These are phyloP conservation scores for Nothophoma quercina DNA, from an alignment of 2,329 filamentous ascomycete genomes.

Conservation along the genomic window DNA sequence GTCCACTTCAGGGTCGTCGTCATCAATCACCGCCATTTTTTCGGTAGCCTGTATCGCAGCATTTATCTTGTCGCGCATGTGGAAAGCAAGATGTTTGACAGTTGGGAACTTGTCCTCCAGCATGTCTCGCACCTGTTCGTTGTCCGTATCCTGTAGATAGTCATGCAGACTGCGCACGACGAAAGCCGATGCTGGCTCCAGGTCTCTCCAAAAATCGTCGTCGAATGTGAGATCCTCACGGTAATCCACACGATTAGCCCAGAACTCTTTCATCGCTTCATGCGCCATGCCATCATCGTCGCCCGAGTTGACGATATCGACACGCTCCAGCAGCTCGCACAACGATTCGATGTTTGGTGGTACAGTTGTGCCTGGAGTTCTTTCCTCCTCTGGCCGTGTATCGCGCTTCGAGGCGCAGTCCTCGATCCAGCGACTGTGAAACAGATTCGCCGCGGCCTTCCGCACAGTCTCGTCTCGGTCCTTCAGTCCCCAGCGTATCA, in stretches of 20 bases:
- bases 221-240: conserved; percentile 75
- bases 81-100: conserved; percentile 88
- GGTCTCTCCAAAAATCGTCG: conserved; percentile 79
- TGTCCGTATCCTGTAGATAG: conserved; percentile 79
- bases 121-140: conserved; percentile 76
- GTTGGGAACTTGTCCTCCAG: conserved; percentile 95
- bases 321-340: conserved; percentile 88
- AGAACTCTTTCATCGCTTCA: conserved; percentile 95
- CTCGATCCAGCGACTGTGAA: conserved; percentile 97
- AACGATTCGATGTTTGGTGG: conserved; percentile 76
- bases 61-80: conserved; percentile 80
- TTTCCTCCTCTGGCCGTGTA: conserved; percentile 63
- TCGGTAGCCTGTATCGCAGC: conserved; percentile 70
- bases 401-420: conserved; percentile 79
- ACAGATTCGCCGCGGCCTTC: conserved; percentile 87
- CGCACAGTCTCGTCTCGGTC: conserved; percentile 94
- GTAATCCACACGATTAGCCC: conserved; percentile 89
- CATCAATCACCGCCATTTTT: conserved; percentile 61
- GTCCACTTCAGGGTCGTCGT: conserved; percentile 62
- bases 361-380: conserved; percentile 53
- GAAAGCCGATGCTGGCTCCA: conserved; percentile 87
- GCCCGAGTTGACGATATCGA: conserved; percentile 90
- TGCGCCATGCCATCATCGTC: conserved; percentile 88
- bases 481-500: conserved; percentile 91
- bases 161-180: conserved; percentile 93